Conservation (phyloP, 345 rosid species). For the Eucalyptus victrix region DNA sequence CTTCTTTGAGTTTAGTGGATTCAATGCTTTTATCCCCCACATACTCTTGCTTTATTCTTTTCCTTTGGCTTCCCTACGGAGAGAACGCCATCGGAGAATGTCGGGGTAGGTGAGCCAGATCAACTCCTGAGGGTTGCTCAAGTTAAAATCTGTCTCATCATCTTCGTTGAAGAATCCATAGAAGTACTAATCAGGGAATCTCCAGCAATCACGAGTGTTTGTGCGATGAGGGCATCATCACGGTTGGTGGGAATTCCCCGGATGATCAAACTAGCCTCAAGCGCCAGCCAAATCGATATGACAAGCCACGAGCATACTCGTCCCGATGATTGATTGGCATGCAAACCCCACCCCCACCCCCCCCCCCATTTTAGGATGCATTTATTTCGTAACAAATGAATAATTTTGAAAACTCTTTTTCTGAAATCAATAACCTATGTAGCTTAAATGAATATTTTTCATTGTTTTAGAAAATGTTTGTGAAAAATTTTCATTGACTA, state of each 20-base stretch:
- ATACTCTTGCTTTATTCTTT: not conserved
- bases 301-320: fast-evolving
- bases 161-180: not conserved
- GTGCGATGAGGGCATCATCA: not conserved
- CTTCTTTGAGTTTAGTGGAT: not conserved
- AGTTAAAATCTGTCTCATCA: not conserved
- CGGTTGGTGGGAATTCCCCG: not conserved
- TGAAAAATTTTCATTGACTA: no score
- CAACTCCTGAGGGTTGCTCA: not conserved
- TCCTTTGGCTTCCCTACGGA: not conserved
- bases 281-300: no score
- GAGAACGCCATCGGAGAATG: not conserved
- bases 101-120: not conserved
- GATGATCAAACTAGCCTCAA: not conserved
- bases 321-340: not conserved
- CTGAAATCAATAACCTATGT: not conserved
- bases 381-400: no score
- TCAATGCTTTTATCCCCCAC: not conserved
- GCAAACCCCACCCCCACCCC: no score
- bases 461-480: no score
- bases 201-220: not conserved
- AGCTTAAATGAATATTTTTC: no score
- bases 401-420: no score
- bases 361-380: not conserved
- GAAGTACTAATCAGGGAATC: not conserved